Conservation (phyloP, 805 yeast genomes). For the Ogataea angusta region DNA sequence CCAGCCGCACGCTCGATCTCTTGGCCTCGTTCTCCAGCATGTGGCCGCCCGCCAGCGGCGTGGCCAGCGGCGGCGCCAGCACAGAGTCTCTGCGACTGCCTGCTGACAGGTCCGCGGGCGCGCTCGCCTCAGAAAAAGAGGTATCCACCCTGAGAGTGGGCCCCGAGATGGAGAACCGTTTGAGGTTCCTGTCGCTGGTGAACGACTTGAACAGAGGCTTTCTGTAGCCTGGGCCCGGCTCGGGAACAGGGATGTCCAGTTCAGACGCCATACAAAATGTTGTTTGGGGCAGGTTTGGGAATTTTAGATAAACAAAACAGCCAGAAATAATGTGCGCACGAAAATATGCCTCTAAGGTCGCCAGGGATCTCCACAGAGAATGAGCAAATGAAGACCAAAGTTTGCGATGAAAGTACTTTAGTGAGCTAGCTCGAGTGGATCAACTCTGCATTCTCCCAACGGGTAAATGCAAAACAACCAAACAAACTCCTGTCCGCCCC, state of each 20-base stretch:
- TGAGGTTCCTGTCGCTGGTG: slow-evolving; percentile 14
- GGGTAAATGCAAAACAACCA: not conserved
- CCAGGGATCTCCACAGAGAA: not conserved
- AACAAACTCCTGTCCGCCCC: slow-evolving; percentile 4
- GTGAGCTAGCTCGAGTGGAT: no score
- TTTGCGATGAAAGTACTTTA: no score
- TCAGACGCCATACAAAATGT: slow-evolving; percentile 3
- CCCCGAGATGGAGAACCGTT: slow-evolving; percentile 13
- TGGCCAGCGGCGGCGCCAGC: slow-evolving; percentile 11
- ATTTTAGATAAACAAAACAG: not conserved
- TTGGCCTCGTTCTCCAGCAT: slow-evolving; percentile 25
- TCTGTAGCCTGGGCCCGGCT: slow-evolving; percentile 6
- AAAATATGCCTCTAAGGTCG: not conserved
- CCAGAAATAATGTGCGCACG: no score
- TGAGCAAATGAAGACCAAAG: not conserved
- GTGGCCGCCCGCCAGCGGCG: slow-evolving; percentile 8
- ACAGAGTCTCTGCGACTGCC: slow-evolving; percentile 7
- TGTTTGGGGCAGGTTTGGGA: not conserved
- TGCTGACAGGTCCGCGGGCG: not conserved
- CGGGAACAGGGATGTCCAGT: slow-evolving; percentile 2
- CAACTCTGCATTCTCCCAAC: not conserved
- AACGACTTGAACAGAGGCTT: slow-evolving; percentile 22
- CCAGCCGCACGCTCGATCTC: slow-evolving; percentile 14
- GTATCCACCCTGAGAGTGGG: slow-evolving; percentile 15
- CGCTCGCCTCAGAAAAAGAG: not conserved